Base-by-base conservation (phyloP, 306 rosid species). In the Rosa rugosa region DNA sequence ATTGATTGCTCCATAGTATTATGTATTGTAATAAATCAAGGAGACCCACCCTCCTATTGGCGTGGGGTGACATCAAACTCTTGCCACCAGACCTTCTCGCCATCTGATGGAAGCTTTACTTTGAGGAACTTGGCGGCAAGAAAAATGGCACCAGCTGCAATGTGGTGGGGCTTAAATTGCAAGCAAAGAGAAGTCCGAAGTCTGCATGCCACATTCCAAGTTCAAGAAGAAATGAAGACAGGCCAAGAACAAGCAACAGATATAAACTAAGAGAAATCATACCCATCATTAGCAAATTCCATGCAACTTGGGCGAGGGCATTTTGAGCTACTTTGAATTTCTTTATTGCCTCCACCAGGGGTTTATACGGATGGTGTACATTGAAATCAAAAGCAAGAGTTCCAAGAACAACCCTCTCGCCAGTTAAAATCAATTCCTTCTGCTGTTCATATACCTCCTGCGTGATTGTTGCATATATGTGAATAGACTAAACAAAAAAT, bases 11-110 rank as follows among this genome's bases (percentile, higher is more conserved):
- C 62, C n/a, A 11, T 34, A 75, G 60, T 23, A 75, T 63, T 57
- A 63, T 22, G 27, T 70, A 75, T 67, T 85, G 81, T 76, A 75
- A 85, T 67, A 82, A 75, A 84, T 31, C 90, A 73, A 89, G 72
- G 92, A 88, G 82, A 89, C 97, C 90, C 84, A 95, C 99, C 99
- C 96, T 95, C 99, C 96, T 93, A 90, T 82, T 95, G 98, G 83
- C 98, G 98, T 79, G 99, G 99, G 83, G 95, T 95, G 86, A 95
- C 99, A 85, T 95, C 99, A 84, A 95, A 92, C 89, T 95, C 99
- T 86, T 92, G 99, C 99, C 99, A 95, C 99, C 99, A 95, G 82
- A 95, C 97, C 94, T 92, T 95, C 91, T 95, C 99, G 80, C 99
- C 99, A 82, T 95, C 98, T 50, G 98, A 91, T 41, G 99, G 99